These are phyloP conservation scores for Rhodocollybia butyracea DNA, from an alignment of 768 basidiomycete genomes.

Conservation along the genomic window DNA sequence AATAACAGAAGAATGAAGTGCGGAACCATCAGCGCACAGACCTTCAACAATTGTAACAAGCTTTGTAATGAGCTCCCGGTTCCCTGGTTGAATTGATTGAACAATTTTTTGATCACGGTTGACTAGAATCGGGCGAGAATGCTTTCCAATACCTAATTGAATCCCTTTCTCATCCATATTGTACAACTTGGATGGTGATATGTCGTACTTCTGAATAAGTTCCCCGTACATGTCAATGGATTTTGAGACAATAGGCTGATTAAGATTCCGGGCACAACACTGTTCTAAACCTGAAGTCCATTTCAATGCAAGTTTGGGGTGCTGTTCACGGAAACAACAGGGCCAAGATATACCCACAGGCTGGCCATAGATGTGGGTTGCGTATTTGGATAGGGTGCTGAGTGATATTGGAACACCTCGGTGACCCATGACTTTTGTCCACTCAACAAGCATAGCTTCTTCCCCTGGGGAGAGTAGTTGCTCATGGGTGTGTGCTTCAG, in stretches of 20 bases:
- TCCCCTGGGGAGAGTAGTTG: constrained; percentile 15
- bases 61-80: constrained; percentile 42
- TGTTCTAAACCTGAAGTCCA: not conserved
- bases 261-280: constrained; percentile 17
- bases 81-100: constrained; percentile 23
- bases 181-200: constrained; percentile 15
- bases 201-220: constrained; percentile 11
- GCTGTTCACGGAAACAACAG: not conserved
- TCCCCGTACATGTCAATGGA: constrained; percentile 11
- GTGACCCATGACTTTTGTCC: constrained; percentile 17
- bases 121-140: constrained; percentile 9
- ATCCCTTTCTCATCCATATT: constrained; percentile 17
- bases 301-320: constrained; percentile 1
- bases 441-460: constrained; percentile 22
- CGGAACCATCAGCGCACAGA: constrained; percentile 38
- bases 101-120: constrained; percentile 15
- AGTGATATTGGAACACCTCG: constrained; percentile 16
- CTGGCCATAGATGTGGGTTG: not conserved
- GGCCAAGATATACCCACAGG: not conserved
- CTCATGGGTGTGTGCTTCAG: constrained; percentile 15
- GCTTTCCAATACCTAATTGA: constrained; percentile 19
- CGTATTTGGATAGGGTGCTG: not conserved
- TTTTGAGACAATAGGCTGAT: constrained; percentile 9
- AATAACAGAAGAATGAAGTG: constrained; percentile 33
- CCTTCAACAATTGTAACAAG: constrained; percentile 47